A percentile compares a stretch with the other conserved stretches of the same genome.
These are phyloP conservation scores for Melastoma candidum DNA, from an alignment of 441 rosid species.

Conservation along the genomic window DNA sequence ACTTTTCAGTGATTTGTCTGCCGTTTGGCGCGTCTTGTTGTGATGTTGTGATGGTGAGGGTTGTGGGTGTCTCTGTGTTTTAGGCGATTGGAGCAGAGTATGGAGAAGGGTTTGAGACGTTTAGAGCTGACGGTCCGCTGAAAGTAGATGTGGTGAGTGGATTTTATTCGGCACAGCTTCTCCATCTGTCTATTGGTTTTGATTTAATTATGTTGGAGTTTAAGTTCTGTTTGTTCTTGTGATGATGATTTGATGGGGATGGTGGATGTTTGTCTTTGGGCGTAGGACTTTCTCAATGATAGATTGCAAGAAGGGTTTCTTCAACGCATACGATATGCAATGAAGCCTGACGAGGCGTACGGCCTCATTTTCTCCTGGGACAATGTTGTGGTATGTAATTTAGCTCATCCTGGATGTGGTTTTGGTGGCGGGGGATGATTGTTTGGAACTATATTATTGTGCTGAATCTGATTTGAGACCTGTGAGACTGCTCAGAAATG, in stretches of 20 bases:
- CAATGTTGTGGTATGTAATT: slow-evolving; percentile 74
- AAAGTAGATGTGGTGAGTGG: slow-evolving; percentile 84
- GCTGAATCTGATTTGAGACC: not conserved
- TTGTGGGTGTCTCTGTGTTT: slow-evolving; percentile 9
- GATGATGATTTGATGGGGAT: not conserved
- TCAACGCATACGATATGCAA: slow-evolving; percentile 83
- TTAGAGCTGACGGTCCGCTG: slow-evolving; percentile 79
- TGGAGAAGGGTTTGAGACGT: slow-evolving; percentile 98
- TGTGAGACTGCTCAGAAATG: not conserved
- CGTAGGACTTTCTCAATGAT: slow-evolving; percentile 83
- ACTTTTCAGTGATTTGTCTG: not conserved
- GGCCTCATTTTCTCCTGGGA: slow-evolving; percentile 98
- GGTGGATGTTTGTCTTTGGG: slow-evolving; percentile 6
- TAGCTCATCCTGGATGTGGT: not conserved
- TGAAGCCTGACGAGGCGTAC: slow-evolving; percentile 97
- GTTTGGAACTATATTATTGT: not conserved
- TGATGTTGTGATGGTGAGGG: not conserved
- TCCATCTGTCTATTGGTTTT: not conserved
- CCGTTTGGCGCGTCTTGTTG: not conserved
- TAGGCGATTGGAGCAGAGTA: slow-evolving; percentile 98
- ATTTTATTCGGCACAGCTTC: not conserved
- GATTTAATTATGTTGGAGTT: not conserved
- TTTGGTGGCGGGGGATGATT: not conserved
- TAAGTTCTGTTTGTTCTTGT: not conserved
- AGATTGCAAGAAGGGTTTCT: slow-evolving; percentile 93